Evolutionary conservation across 306 rosid genomes (phyloP), one percentile per base, ranked within the genome.

Genomic region (Gleditsia sinensis): DNA sequence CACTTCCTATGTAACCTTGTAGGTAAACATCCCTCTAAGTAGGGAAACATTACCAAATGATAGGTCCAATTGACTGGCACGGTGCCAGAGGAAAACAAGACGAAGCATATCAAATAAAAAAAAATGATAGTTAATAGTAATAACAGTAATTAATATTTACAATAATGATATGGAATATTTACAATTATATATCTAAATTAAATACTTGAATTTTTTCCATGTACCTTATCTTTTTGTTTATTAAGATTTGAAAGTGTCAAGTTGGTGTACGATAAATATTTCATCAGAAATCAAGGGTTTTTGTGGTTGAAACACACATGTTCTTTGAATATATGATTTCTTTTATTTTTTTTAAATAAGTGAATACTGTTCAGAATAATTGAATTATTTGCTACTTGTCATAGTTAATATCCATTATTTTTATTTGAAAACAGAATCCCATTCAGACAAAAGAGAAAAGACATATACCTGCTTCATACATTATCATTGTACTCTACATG

Each of bases 401-500:
- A 74, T 33, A 8, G 9, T 7, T 30, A 20, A 49, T 49, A 46
- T 34, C 9, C 12, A 67, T 67, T 42, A 57, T 28, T 14, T 13
- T 57, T 1, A 13, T 27, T 57, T 57, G 6, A 28, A 28, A 14
- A 39, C 12, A 27, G 39, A 14, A 28, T 57, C 16, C 65, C 27
- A 49, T 21, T 70, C n/a, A 48, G 67, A 71, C 82, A 78, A 51
- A 68, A 20, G 33, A 23, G 21, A 78, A 74, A 68, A 45, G 63
- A 49, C 56, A 77, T 57, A 60, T 58, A 70, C 73, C 72, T 81
- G 51, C 43, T 62, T 70, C 73, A 36, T 57, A 42, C 68, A 23
- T 45, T 7, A 37, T 28, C 48, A 57, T 40, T 57, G 50, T 77
- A 23, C 20, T 49, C 40, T 65, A 7, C 12, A 36, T 36, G 73